Evolutionary conservation across 2,329 filamentous ascomycete genomes (phyloP), one percentile per base, ranked within the genome.

Genomic region (Cercospora janseana): DNA sequence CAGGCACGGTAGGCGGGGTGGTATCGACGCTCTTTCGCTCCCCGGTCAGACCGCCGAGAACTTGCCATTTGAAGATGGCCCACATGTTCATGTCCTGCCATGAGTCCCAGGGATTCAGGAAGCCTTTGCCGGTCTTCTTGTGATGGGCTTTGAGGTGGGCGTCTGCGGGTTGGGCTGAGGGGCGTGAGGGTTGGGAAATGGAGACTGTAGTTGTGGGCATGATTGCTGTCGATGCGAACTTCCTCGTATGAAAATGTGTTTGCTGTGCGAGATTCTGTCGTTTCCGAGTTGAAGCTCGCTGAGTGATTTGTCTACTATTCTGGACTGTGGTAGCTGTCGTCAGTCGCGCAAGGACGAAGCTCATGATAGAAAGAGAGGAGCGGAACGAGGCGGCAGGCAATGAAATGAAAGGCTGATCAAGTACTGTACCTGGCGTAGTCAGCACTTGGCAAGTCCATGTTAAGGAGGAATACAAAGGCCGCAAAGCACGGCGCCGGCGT

Each of bases 1-100:
- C 80, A 2, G 80, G 72, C 8, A 93, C 81, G 0, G 83, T 83
- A 7, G 84, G 81, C 18, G 79, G 78, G 7, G 78, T 78, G 6
- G 83, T 83, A 63, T 88, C 77, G 21, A 87, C 85, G 1, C 52
- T 62, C 40, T 58, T 79, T 4, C 63, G 65, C 56, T 75, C 69
- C 20, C 81, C 80, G 2, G 66, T 70, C 6, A 82, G 40, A 37
- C 68, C 70, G 55, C 78, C 73, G 61, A 73, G 73, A 37, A 45
- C 29, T 51, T 79, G 67, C 27, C 60, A 66, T 45, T 56, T 49
- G 4, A 69, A 23, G 20, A 79, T 69, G 12, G 64, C 34, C 21
- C 56, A 59, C 5, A 45, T 58, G 38, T 54, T 63, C 10, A 67
- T 59, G 4, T 78, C 72, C 9, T 50, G 56, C 59, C 72, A 81